Conservation (phyloP, 2,329 filamentous ascomycete species). For the Beauveria brongniartii region DNA sequence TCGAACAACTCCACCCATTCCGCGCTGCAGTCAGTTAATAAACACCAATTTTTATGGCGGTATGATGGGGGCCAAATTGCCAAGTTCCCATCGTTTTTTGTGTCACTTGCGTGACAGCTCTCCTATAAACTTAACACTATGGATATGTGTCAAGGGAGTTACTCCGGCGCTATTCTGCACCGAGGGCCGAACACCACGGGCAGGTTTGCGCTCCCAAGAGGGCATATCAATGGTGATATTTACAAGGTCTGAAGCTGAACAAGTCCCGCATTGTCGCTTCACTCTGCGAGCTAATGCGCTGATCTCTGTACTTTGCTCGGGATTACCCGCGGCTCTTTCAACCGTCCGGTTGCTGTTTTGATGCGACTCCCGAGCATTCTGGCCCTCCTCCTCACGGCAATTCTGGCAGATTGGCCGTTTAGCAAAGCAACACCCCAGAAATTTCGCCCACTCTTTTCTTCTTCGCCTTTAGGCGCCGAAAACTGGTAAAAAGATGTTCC, state of each 20-base stretch:
- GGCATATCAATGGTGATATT: too few species aligned
- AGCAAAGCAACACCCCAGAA: too few species aligned
- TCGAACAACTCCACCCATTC: background rate
- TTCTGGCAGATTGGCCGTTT: too few species aligned
- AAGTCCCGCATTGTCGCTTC: background rate
- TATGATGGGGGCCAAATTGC: background rate
- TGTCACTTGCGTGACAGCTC: background rate
- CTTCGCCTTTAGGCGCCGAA: too few species aligned
- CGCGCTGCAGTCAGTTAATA: background rate
- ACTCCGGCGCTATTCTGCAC: slow-evolving; percentile 2
- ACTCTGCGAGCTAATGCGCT: too few species aligned
- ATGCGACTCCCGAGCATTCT: too few species aligned
- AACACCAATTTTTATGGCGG: background rate
- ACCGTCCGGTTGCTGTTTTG: too few species aligned
- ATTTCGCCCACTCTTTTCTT: too few species aligned
- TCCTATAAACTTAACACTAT: background rate
- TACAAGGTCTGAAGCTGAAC: background rate
- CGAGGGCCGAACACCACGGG: background rate
- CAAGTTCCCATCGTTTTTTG: background rate
- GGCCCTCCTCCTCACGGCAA: too few species aligned
- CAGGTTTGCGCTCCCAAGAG: background rate
- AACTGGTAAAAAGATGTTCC: too few species aligned
- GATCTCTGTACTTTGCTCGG: too few species aligned
- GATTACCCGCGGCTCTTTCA: too few species aligned
- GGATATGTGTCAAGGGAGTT: background rate